Base-by-base conservation (phyloP, 495 filamentous ascomycete genomes). In the Aspergillus kassunensis region DNA sequence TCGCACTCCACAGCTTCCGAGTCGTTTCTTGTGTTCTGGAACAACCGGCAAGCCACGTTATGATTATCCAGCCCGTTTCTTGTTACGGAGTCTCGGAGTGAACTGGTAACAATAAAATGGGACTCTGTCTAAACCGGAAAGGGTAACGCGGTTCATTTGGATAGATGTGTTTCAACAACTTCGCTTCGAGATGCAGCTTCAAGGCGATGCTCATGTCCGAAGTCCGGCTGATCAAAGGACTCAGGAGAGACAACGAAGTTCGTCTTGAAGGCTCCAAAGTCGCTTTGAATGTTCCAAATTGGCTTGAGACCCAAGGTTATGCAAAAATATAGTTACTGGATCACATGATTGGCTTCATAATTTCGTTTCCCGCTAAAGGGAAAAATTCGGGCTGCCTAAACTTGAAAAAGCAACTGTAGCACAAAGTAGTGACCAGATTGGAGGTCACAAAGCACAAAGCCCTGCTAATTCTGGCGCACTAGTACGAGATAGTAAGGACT, bases 21-120 rank as follows among this genome's bases (percentile, higher is more conserved):
- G 6, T 44, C 42, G 25, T 45, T 31, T 29, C 15, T 44, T 23
- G 44, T 46, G 44, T 46, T 46, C 44, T 46, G 44, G 44, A 46
- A 46, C 44, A 21, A 31, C 30, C 29, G 30, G 44, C 44, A 46
- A 46, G 30, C 44, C 44, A 46, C 30, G 44, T 46, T 46, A 25
- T 19, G 20, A 33, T 24, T 46, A 43, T 29, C 41, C 41, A 29
- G 41, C 13, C 21, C n/a, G 23, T 43, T 43, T 43, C 39, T 42
- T 4, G 23, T 43, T 29, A 43, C 24, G 13, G 12, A 43, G 41
- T 29, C 21, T 12, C 23, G 10, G 7, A 3, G 30, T 10, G 30
- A 11, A 33, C 12, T 33, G 24, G 24, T 27, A 27, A 27, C 24
- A 9, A 27, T 27, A 27, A 9, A 27, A 9, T 4, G 4, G 24